Percentiles rank a stretch among this genome's conserved stretches.
phyloP scores from a whole-genome alignment of 441 rosid genomes.

The Brassica hybrid region DNA sequence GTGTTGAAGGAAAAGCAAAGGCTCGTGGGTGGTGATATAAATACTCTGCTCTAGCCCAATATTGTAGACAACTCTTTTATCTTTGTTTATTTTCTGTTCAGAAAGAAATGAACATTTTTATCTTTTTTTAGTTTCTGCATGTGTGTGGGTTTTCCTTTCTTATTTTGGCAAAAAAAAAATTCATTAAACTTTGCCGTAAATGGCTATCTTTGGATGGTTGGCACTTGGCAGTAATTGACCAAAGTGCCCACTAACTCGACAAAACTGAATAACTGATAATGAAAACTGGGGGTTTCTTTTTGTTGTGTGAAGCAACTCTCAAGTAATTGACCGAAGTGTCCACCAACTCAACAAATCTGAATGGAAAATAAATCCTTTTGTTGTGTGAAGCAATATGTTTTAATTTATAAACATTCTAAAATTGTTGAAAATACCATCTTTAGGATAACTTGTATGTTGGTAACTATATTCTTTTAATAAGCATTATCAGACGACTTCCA shows the following conservation, averaged over 20 bases:
- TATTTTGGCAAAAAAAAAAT: conserved; percentile 55
- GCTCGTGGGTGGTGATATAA: conserved; percentile 77
- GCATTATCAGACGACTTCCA: background rate
- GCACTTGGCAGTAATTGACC: conserved; percentile 43
- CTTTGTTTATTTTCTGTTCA: background rate
- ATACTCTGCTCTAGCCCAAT: conserved; percentile 55
- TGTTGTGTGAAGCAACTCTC: background rate
- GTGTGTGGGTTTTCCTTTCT: conserved; percentile 49
- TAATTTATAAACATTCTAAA: background rate
- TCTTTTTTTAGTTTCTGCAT: conserved; percentile 46
- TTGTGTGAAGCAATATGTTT: background rate
- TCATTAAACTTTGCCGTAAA: conserved; percentile 57
- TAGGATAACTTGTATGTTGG: background rate
- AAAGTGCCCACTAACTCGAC: conserved; percentile 40
- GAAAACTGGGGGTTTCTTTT: background rate
- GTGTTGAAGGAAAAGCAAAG: conserved; percentile 54
- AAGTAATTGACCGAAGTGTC: too few relatives aligned
- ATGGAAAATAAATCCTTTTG: too few relatives aligned
- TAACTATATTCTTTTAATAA: background rate
- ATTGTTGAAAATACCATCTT: background rate
- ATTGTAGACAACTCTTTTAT: conserved; percentile 7
- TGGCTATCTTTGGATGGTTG: conserved; percentile 49
- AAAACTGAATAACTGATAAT: background rate
- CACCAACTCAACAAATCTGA: too few relatives aligned
- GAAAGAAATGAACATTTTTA: conserved; percentile 18